phyloP scores from a whole-genome alignment of 768 basidiomycete genomes.

The Lenzites betulinus region DNA sequence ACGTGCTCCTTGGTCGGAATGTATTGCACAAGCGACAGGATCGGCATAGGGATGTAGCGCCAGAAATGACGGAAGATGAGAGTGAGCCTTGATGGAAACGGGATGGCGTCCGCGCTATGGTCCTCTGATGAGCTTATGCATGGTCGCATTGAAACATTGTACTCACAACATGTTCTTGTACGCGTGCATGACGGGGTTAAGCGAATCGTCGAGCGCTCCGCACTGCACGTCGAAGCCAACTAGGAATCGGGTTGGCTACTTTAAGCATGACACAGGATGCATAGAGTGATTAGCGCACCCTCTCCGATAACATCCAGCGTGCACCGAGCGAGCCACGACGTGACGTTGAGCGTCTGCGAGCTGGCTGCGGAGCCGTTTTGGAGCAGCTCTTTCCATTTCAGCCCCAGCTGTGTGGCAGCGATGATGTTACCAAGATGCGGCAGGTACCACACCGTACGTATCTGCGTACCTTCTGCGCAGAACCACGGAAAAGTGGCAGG shows the following conservation, averaged over 20 bases:
- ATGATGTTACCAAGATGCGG: not conserved
- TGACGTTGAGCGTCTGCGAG: constrained; percentile 19
- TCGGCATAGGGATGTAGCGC: constrained; percentile 30
- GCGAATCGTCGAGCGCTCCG: constrained; percentile 25
- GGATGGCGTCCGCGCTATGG: constrained; percentile 27
- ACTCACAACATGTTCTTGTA: constrained; percentile 31
- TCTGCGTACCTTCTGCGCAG: constrained; percentile 23
- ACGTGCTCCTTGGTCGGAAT: constrained; percentile 32
- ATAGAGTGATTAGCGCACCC: constrained; percentile 6
- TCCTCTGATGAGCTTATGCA: too few relatives aligned
- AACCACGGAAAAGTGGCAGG: constrained; percentile 26
- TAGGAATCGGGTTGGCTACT: not conserved
- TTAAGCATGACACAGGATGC: not conserved
- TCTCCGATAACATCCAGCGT: constrained; percentile 34
- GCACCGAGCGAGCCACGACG: constrained; percentile 25
- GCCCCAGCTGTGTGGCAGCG: constrained; percentile 18
- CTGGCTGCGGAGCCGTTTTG: not conserved
- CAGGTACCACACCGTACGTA: not conserved
- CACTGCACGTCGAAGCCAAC: constrained; percentile 31
- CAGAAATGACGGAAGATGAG: constrained; percentile 32
- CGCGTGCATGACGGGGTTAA: constrained; percentile 24
- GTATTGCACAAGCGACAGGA: constrained; percentile 31
- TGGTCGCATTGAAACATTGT: too few relatives aligned
- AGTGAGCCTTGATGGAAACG: constrained; percentile 25
- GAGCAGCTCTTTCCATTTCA: constrained; percentile 29